These are phyloP conservation scores for Leccinum aurantiacum DNA, from an alignment of 768 basidiomycete species.

Conservation along the genomic window DNA sequence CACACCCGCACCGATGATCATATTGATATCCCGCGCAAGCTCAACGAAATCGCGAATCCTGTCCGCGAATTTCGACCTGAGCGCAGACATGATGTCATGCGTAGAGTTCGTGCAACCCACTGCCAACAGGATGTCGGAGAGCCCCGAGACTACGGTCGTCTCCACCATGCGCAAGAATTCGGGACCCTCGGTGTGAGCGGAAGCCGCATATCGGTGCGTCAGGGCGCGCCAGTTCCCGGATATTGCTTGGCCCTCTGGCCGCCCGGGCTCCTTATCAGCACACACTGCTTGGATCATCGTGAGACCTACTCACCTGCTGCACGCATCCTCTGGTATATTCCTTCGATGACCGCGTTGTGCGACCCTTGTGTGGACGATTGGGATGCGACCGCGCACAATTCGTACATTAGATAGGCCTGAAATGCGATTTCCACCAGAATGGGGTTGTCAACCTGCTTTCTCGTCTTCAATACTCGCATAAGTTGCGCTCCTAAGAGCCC, in stretches of 20 bases:
- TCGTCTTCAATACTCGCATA: slow-evolving; percentile 18
- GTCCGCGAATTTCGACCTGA: slow-evolving; percentile 42
- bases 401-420: slow-evolving; percentile 25
- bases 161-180: slow-evolving; percentile 10
- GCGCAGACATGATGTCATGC: slow-evolving; percentile 35
- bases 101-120: slow-evolving; percentile 26
- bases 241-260: slow-evolving; percentile 41
- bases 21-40: slow-evolving; percentile 45
- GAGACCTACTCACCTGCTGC: slow-evolving; percentile 31
- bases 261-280: neutral
- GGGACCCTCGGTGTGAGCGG: slow-evolving; percentile 9
- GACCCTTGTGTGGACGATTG: slow-evolving; percentile 22
- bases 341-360: slow-evolving; percentile 14
- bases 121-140: slow-evolving; percentile 25
- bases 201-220: slow-evolving; percentile 26
- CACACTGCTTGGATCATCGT: neutral
- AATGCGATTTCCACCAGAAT: slow-evolving; percentile 35
- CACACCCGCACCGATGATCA: slow-evolving; percentile 22
- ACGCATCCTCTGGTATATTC: slow-evolving; percentile 35
- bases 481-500: slow-evolving; percentile 17
- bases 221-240: slow-evolving; percentile 44
- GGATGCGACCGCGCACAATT: slow-evolving; percentile 17
- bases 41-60: slow-evolving; percentile 42
- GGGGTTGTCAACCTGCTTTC: slow-evolving; percentile 25
- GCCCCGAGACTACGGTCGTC: slow-evolving; percentile 14